Percentiles rank a stretch among this genome's conserved stretches.
Evolutionary conservation across 2,329 filamentous ascomycete species (phyloP).

Genomic region (Penicillium sp.): DNA sequence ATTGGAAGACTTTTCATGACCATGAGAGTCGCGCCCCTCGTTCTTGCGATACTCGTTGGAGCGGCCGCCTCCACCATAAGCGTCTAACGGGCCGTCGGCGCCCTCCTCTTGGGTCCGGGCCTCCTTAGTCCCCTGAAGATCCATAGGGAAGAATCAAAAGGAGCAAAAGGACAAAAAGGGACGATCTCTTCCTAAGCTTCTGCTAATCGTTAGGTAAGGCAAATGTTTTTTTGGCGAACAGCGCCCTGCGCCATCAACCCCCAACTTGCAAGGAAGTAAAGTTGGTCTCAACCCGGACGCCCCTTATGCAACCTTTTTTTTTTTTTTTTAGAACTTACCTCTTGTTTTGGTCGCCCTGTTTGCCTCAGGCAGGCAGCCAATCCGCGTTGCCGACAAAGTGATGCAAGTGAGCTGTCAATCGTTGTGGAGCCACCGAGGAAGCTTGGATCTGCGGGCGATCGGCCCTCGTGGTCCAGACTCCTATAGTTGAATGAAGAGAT

Average conservation of each 20-base stretch:
- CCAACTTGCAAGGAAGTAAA: constrained; percentile 1
- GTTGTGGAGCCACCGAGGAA: constrained; percentile 22
- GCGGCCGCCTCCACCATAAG: constrained; percentile 33
- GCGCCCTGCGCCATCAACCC: constrained; percentile 8
- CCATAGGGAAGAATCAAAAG: constrained; percentile 29
- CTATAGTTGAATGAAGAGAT: constrained; percentile 7
- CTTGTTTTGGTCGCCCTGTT: constrained; percentile 18
- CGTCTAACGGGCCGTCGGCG: constrained; percentile 35
- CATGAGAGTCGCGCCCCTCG: constrained; percentile 35
- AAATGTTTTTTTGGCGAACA: constrained; percentile 1
- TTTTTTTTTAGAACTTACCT: constrained; percentile 11
- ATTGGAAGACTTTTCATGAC: constrained; percentile 20
- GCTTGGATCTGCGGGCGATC: constrained; percentile 24
- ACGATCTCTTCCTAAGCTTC: neutral
- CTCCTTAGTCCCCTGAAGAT: constrained; percentile 44
- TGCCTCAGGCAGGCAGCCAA: constrained; percentile 31
- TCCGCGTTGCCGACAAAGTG: constrained; percentile 24
- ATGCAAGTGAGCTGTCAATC: constrained; percentile 31
- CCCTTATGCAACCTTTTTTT: constrained; percentile 3
- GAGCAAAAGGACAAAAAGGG: neutral
- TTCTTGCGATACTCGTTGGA: constrained; percentile 38
- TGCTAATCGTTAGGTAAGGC: constrained; percentile 18
- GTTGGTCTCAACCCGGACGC: neutral
- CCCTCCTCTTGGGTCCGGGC: constrained; percentile 40
- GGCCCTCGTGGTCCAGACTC: constrained; percentile 20